Conservation (phyloP, 331 rosid species). For the Quercus lobata region DNA sequence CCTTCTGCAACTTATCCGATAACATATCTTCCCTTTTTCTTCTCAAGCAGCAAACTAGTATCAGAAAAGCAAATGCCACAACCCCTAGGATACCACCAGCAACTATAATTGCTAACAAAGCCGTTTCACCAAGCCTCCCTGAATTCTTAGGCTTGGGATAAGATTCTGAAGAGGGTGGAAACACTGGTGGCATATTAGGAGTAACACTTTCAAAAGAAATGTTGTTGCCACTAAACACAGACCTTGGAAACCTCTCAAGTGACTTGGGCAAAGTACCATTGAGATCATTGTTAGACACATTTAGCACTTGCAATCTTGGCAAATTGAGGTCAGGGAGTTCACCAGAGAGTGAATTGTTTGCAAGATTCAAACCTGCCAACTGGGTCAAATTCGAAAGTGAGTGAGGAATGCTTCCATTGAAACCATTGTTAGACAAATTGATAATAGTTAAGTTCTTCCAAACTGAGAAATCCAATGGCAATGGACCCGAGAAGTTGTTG, state of each 20-base stretch:
- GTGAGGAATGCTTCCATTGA: constrained; percentile 56
- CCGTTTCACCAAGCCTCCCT: constrained; percentile 50
- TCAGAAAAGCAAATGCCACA: constrained; percentile 43
- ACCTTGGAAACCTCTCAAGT: constrained; percentile 54
- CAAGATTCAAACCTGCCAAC: constrained; percentile 61
- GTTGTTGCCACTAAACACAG: constrained; percentile 60
- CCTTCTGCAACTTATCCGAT: constrained; percentile 59
- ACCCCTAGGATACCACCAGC: constrained; percentile 55
- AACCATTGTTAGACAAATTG: constrained; percentile 56
- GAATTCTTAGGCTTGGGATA: constrained; percentile 24
- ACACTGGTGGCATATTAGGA: constrained; percentile 35
- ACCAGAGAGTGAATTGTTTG: constrained; percentile 68
- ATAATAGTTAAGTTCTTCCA: constrained; percentile 69
- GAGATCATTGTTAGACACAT: constrained; percentile 51
- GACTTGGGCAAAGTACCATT: constrained; percentile 63
- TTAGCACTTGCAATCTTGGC: constrained; percentile 36
- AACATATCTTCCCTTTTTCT: constrained; percentile 34
- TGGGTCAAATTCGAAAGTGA: constrained; percentile 55
- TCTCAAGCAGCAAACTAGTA: constrained; percentile 53
- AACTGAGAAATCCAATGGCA: constrained; percentile 59
- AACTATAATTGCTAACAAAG: constrained; percentile 44
- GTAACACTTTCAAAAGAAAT: constrained; percentile 31
- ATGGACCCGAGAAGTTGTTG: constrained; percentile 66
- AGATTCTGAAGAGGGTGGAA: constrained; percentile 26
- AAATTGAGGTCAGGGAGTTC: constrained; percentile 52